These are phyloP conservation scores for Vanrija sp. DNA, from an alignment of 1,284 basidiomycete species.

Conservation along the genomic window DNA sequence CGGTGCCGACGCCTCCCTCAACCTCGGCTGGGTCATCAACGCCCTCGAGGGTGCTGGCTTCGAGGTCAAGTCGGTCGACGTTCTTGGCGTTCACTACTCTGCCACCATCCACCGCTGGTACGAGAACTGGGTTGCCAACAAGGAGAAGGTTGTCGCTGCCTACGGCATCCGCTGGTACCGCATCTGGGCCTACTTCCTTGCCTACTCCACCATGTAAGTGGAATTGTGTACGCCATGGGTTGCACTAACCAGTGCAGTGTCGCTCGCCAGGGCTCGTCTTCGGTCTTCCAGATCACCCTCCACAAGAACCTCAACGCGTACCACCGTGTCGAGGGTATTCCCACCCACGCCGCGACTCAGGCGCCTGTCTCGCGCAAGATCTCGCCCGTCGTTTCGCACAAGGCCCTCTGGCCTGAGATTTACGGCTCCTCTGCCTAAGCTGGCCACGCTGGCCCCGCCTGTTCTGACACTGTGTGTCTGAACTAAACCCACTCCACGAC, in stretches of 20 bases:
- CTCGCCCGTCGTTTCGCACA: constrained; percentile 33
- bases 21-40: constrained; percentile 90
- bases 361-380: constrained; percentile 17
- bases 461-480: neutral
- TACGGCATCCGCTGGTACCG: constrained; percentile 91
- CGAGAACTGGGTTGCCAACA: constrained; percentile 88
- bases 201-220: constrained; percentile 55
- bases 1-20: constrained; percentile 92
- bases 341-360: constrained; percentile 57
- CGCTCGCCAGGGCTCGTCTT: constrained; percentile 72
- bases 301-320: constrained; percentile 97
- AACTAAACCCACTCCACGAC: too few relatives aligned
- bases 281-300: constrained; percentile 91
- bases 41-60: constrained; percentile 83
- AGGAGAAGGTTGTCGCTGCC: constrained; percentile 78
- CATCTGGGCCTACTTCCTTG: constrained; percentile 87
- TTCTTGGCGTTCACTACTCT: constrained; percentile 94
- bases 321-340: constrained; percentile 74
- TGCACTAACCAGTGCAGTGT: constrained; percentile 11
- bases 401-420: constrained; percentile 30
- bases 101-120: constrained; percentile 94
- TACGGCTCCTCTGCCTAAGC: neutral
- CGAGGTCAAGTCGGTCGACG: constrained; percentile 94
- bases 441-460: too few relatives aligned
- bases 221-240: neutral